Evolutionary conservation across 1,284 basidiomycete species (phyloP), one percentile per base, ranked within the genome.

Genomic region (Cryptococcus sp.): DNA sequence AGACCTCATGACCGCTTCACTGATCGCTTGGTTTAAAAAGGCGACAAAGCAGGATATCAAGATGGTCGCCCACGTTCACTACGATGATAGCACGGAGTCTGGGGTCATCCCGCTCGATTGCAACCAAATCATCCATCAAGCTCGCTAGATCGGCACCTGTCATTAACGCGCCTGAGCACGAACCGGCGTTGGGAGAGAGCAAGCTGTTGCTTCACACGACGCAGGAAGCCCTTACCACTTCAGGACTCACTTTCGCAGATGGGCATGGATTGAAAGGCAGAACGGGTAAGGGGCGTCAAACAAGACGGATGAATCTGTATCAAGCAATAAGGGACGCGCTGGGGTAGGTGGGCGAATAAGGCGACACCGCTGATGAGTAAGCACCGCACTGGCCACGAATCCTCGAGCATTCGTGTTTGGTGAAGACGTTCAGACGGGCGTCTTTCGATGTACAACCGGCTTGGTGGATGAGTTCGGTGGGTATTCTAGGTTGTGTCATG

Each of bases 371-470:
- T 61, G 41, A 59, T 39, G 7, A 51, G 0, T 16, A 63, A 91
- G 91, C 54, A 89, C 88, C 57, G 89, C 88, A 3, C 76, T 95
- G n/a, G 80, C 82, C 44, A 91, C 89, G 66, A 92, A 97, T 70
- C 88, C 93, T 45, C 89, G 81, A 47, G 86, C 93, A 0, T 86
- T 93, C 11, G 86, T 96, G 0, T 96, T 97, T 69, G 93, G 94
- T n/a, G 92, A 86, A 74, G 92, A 95, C 65, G 91, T 95, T 47
- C 88, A 89, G 1, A 95, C 95, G 64, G 93, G 93, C 6, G 93
- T 96, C 3, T 96, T 97, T 73, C 83, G 93, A 57, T 76, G 75
- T 58, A 78, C 73, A 11, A 77, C 92, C 86, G 93, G 93, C 15
- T 83, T 97, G 40, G 87, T 90, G 22, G 93, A 96, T 72, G 91